Percentiles rank a stretch among this genome's conserved stretches.
These are phyloP conservation scores for Thymus mandschuricus DNA, from an alignment of 257 asterid genomes.

Conservation along the genomic window DNA sequence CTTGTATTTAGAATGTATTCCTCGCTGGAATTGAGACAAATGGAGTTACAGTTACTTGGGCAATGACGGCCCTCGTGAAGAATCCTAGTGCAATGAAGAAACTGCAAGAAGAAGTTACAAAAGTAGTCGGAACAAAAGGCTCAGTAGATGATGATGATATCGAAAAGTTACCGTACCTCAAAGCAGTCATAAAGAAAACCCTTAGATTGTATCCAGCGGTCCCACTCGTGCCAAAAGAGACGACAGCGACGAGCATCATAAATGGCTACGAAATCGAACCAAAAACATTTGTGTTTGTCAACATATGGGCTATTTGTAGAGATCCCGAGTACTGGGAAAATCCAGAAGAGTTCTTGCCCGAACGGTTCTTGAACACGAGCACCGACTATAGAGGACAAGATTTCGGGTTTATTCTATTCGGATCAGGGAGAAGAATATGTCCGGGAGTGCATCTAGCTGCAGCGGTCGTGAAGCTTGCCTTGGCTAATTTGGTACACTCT, in stretches of 20 bases:
- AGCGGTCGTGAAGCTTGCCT: neutral
- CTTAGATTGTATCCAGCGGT: neutral
- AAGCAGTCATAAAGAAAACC: neutral
- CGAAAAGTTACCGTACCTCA: neutral
- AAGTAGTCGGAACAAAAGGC: neutral
- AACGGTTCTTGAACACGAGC: neutral
- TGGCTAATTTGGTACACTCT: neutral
- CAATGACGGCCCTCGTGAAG: neutral
- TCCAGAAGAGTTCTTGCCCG: neutral
- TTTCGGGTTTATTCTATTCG: neutral
- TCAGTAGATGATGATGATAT: neutral
- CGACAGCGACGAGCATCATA: neutral
- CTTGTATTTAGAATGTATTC: neutral
- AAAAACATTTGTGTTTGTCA: neutral
- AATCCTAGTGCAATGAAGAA: conserved; percentile 6
- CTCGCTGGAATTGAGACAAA: neutral
- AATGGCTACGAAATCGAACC: neutral
- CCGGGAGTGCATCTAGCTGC: neutral
- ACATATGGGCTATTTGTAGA: neutral
- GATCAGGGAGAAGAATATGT: neutral
- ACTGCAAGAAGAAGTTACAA: neutral
- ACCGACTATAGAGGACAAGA: neutral
- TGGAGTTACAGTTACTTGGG: neutral
- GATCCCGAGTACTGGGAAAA: neutral
- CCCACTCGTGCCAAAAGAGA: neutral